phyloP scores from a whole-genome alignment of 306 rosid species.

The Ormosia semicastrata region DNA sequence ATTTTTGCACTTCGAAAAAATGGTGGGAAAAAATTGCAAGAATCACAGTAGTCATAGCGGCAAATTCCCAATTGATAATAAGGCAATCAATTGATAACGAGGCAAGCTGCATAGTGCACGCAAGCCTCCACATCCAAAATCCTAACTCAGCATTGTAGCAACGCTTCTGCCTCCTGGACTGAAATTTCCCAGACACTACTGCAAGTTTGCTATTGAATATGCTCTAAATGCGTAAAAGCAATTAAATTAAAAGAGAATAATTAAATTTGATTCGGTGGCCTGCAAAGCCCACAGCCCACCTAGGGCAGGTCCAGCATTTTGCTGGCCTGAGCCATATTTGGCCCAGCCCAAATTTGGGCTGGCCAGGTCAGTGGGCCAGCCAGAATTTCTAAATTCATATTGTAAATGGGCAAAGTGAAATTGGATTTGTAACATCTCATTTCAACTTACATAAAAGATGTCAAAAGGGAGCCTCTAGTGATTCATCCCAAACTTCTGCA shows the following conservation, averaged over 20 bases:
- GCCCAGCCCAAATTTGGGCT: neutral
- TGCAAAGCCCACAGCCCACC: neutral
- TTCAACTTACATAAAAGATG: slow-evolving; percentile 47
- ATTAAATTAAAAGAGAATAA: neutral
- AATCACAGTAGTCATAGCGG: neutral
- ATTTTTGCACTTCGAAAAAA: too few species aligned
- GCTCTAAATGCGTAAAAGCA: neutral
- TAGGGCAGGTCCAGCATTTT: neutral
- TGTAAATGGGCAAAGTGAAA: slow-evolving; percentile 13
- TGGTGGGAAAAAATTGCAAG: too few species aligned
- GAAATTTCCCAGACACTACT: neutral
- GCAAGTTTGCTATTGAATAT: neutral
- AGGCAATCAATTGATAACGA: neutral
- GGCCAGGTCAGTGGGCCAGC: neutral
- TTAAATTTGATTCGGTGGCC: neutral
- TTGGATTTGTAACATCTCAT: neutral
- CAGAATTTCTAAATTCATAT: neutral
- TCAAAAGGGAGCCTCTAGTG: slow-evolving; percentile 96
- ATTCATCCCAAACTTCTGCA: slow-evolving; percentile 99
- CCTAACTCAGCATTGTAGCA: neutral
- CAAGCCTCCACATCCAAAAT: slow-evolving; percentile 13
- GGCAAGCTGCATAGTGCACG: neutral
- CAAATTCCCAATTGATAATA: neutral
- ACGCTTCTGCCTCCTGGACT: neutral
- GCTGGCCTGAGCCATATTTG: neutral